Base-by-base conservation (phyloP, 148 eudicot genomes). In the Rhododendron ferrugineum region DNA sequence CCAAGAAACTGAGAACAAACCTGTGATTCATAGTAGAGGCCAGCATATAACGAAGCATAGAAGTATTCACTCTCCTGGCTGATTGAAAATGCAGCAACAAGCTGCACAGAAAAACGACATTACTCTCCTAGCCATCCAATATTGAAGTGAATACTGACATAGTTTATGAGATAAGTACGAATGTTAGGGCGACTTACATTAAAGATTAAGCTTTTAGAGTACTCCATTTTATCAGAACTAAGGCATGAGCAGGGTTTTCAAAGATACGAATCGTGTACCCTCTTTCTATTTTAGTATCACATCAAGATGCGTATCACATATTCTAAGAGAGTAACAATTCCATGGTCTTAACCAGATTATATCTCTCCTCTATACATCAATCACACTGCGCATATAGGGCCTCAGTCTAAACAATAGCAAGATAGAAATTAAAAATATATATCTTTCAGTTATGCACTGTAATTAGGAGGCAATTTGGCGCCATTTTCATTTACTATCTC, bases 21-120 rank as follows among this genome's bases (percentile, higher is more conserved):
- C 97, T 92, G 89, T 84, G 94, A 90, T 92, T 96, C 99, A 80
- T 95, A 92, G 88, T 94, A 95, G 81, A 96, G 94, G 77, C 99
- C 98, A 64, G 98, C 97, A 84, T 96, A 96, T n/a, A 96, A 87
- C 28, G 92, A 90, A 82, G 99, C 96, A 77, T 96, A 96, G 88
- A 96, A 96, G 82, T 91, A 93, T 66, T 95, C 97, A 34, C 79
- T 88, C 72, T 88, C 95, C 80, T 78, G 91, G 42, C 93, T 87
- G 47, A 85, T 87, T 49, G 94, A 90, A 88, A 95, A 96, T 79
- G 87, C 89, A 82, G 85, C 91, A 75, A 91, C 95, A 88, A 96
- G 91, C 99, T 96, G 80, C 88, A 78, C 7, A 79, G 46, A 40
- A 58, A 87, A 30, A 84, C 5, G 0, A 46, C 2, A 22, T 30